Base-by-base conservation (phyloP, 139 green algal genomes). In the Chlamydomonas sphaeroides region DNA sequence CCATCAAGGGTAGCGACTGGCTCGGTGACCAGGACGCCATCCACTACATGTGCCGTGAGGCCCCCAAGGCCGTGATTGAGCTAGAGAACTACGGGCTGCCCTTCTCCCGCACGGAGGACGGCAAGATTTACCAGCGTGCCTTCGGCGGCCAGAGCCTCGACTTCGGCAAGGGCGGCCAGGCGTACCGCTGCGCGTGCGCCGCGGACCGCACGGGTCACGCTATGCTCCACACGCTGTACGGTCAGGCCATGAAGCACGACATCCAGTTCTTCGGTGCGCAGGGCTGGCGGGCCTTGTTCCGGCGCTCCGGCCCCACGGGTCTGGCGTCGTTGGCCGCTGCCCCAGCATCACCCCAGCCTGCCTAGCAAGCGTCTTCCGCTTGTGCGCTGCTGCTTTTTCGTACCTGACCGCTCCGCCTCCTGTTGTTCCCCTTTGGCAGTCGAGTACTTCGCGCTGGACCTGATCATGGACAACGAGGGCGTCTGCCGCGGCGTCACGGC, bases 141-240 rank as follows among this genome's bases (percentile, higher is more conserved):
- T 99, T 99, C 85, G 97, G 97, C 7, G 97, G 97, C 83, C 94
- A 98, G 92, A 92, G 78, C 14, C 90, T 99, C 21, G 95, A 99
- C 84, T 99, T 94, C 89, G 97, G 97, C 35, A 96, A 93, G 21
- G 87, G 94, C 35, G 94, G 94, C 2, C 95, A 98, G 86, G 96
- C 96, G 0, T 98, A 97, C 90, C 89, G 95, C 36, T 98, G 97
- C 82, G 94, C 93, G 26, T 95, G 89, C 61, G 96, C 97, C 2
- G 97, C 97, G 23, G 97, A 99, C 90, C 89, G 97, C 61, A 99
- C 97, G 0, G 97, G 97, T 1, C 97, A 99, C 82, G 96, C 97
- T n/a, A 98, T 99, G 97, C 91, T 99, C 23, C 97, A 99, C 93
- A 98, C 97, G 11, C 91, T 99, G 76, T 99, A 99, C 75, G 97